Percentiles rank a stretch among this genome's conserved stretches.
Evolutionary conservation across 345 rosid species (phyloP).

Genomic region (Citrus sp.): DNA sequence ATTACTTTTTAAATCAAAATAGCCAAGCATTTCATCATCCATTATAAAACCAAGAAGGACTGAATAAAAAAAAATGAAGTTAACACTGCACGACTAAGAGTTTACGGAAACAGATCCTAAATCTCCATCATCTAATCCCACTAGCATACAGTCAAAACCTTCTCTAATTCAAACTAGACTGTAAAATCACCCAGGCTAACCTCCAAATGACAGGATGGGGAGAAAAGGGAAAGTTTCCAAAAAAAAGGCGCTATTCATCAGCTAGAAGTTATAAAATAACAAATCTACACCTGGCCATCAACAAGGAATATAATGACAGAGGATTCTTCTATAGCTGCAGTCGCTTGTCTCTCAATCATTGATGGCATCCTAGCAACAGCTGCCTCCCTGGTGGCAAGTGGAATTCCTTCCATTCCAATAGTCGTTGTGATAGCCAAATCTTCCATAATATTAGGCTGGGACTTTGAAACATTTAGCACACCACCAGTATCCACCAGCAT

Average conservation of each 20-base stretch:
- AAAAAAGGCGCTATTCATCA: background rate
- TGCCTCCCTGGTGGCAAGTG: conserved; percentile 77
- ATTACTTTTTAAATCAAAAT: background rate
- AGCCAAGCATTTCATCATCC: background rate
- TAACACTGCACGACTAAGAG: background rate
- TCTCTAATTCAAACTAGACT: background rate
- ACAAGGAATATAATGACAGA: conserved; percentile 74
- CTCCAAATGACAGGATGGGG: background rate
- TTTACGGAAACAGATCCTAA: background rate
- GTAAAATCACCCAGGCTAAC: background rate
- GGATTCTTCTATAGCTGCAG: conserved; percentile 89
- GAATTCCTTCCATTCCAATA: conserved; percentile 94
- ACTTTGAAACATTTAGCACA: conserved; percentile 74
- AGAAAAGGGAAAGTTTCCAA: background rate
- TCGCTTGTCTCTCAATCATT: conserved; percentile 96
- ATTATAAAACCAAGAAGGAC: background rate
- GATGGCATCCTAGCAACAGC: conserved; percentile 97
- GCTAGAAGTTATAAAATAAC: background rate
- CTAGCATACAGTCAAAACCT: background rate
- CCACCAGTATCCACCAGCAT: conserved; percentile 96
- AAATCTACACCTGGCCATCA: conserved; percentile 78
- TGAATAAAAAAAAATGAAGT: background rate
- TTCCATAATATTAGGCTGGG: conserved; percentile 70
- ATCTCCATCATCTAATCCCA: background rate
- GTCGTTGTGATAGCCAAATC: conserved; percentile 76